Base-by-base conservation (phyloP, 2,329 filamentous ascomycete genomes). In the Clonostachys rosea region DNA sequence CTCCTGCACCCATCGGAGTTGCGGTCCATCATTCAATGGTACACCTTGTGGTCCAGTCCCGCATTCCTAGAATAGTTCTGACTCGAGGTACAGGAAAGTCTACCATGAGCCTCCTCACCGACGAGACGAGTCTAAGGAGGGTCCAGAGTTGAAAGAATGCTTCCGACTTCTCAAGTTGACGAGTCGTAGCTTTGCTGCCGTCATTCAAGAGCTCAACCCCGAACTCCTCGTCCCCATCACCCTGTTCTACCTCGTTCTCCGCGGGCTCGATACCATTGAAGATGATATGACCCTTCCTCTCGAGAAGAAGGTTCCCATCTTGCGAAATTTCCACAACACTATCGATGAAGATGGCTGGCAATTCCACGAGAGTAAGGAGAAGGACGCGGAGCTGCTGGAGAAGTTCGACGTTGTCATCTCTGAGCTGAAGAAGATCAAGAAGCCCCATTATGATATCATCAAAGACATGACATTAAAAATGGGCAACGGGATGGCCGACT, bases 401-500 rank as follows among this genome's bases (percentile, higher is more conserved):
- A 86, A 96, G 69, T 99, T 99, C 64, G 84, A 96, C 65, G 81
- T 86, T 48, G 84, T 99, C 52, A 79, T 96, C 54, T 74, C 79
- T 49, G 92, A 99, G 75, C 89, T 92, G 68, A 89, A 88, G 74
- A 87, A 88, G 69, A 75, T 96, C 67, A 95, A 96, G 74, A 81
- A 84, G 43, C 81, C 80, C 47, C 97, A 99, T 71, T 81, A 79
- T 66, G 80, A 76, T 7, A 91, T 97, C 62, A 94, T 99, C 69
- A 86, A 86, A 68, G 92, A 97, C 58, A 96, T 97, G 62, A 90
- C 91, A 34, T 75, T 84, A 61, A 88, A 90, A 71, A 99, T 99
- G 94, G 92, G 91, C 53, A 91, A 97, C 61, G 94, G 94, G 56
- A 99, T 99, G 94, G 94, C 94, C 30, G 92, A 99, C 69, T 99